Evolutionary conservation across 495 filamentous ascomycete genomes (phyloP).

Genomic region (Aspergillus mulundensis): DNA sequence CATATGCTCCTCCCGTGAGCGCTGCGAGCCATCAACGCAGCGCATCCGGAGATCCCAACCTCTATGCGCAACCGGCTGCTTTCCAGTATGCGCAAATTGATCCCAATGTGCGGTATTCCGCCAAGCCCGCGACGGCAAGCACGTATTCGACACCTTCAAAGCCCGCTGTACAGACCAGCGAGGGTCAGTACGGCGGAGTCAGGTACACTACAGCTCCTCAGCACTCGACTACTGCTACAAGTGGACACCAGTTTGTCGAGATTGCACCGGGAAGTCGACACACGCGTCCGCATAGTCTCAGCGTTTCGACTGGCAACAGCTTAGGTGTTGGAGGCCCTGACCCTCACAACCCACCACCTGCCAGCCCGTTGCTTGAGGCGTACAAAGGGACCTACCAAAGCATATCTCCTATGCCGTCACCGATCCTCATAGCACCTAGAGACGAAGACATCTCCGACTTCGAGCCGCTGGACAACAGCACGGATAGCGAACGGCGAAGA

Average conservation of each 20-base stretch:
- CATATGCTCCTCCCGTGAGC: slow-evolving; percentile 9
- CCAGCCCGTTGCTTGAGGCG: slow-evolving; percentile 83
- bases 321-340: slow-evolving; percentile 27
- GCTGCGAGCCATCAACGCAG: slow-evolving; percentile 24
- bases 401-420: slow-evolving; percentile 91
- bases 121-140: slow-evolving; percentile 20
- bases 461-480: slow-evolving; percentile 37
- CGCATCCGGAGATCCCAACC: slow-evolving; percentile 23
- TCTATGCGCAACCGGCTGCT: slow-evolving; percentile 32
- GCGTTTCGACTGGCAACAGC: slow-evolving; percentile 40
- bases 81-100: slow-evolving; percentile 45
- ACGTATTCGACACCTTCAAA: slow-evolving; percentile 20
- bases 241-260: slow-evolving; percentile 38
- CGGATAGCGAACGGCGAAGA: slow-evolving; percentile 32
- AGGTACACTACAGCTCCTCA: slow-evolving; percentile 17
- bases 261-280: slow-evolving; percentile 36
- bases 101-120: slow-evolving; percentile 38
- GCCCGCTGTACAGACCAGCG: slow-evolving; percentile 7
- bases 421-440: slow-evolving; percentile 46
- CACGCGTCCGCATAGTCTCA: slow-evolving; percentile 32
- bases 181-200: slow-evolving; percentile 17
- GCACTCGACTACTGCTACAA: slow-evolving; percentile 15
- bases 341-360: slow-evolving; percentile 49
- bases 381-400: slow-evolving; percentile 95
- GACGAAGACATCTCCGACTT: slow-evolving; percentile 50